Evolutionary conservation across 306 rosid genomes (phyloP), one percentile per base, ranked within the genome.

Genomic region (Senna tora): DNA sequence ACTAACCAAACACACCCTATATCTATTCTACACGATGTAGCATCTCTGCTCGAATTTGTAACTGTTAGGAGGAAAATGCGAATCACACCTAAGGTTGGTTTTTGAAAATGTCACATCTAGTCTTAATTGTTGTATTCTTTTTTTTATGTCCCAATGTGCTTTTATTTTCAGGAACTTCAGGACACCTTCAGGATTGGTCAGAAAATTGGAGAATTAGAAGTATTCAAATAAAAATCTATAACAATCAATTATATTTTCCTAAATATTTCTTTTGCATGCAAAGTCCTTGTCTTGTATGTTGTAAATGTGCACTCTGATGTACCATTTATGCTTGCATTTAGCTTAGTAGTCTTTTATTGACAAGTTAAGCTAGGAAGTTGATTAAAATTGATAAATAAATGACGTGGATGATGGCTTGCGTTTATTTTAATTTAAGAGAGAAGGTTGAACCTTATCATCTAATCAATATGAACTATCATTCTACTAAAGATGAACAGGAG

Each of bases 11-110:
- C n/a, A n/a, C n/a, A n/a, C n/a, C n/a, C n/a, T n/a, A 73, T 52
- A 17, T 67, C 20, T 19, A 47, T 62, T 9, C 12, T 43, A 61
- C 34, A 20, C 51, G 50, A 21, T 80, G 82, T 84, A 87, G 92
- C 76, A 21, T 87, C 83, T 30, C 16, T 87, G 32, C 76, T 84
- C 55, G 66, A 78, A 30, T 73, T 72, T 61, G 65, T 74, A 52
- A 70, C 70, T 39, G 74, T 69, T 66, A 67, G 45, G 61, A 78
- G 87, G 82, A 79, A 62, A 46, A 17, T 87, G 74, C 76, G 78
- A 74, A 63, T 83, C 19, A 51, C 73, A 21, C 73, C 89, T 3
- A 55, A 45, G 87, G 92, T 87, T 53, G 34, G 75, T 76, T 59
- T 61, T 46, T 38, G 0, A 47, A 72, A 9, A 46, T 3, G 12